Base-by-base conservation (phyloP, 1,139 yeast genomes). In the Saccharomyces hybrid region DNA sequence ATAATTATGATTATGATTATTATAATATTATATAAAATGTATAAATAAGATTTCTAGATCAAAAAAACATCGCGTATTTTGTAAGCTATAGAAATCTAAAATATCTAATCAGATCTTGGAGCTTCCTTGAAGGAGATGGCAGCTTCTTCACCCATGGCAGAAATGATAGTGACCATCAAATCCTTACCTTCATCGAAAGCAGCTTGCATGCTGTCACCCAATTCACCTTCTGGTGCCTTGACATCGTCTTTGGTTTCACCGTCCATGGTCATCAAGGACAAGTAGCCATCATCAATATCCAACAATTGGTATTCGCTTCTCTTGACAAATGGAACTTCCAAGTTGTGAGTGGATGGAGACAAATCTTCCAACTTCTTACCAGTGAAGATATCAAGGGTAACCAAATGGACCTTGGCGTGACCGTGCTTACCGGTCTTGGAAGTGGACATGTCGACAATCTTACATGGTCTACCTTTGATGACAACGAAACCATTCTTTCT, bases 381-480 rank as follows among this genome's bases (percentile, higher is more conserved):
- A 73, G 99, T 93, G 91, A 93, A 93, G 77, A 93, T 91, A 78
- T 93, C 99, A 71, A 87, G 85, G 76, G 98, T 98, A 67, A 93
- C 97, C 81, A 93, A 85, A 81, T 93, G 98, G 78, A 93, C 99
- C 86, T 93, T 93, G 77, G 99, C 99, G 93, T 93, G 99, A 81
- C 99, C 99, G 87, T 93, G 99, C 97, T 93, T 93, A 82, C 99
- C 99, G 71, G 99, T 93, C 88, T 93, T 93, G 74, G 99, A 93
- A 74, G 99, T 93, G 64, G 99, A 93, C 99, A 93, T 93, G 78
- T 93, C 99, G 72, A 93, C 95, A 78, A 93, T 93, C 87, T 93
- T 93, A 85, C 99, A 93, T 77, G 99, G 99, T 85, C 99, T 95
- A 74, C 89, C 83, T 84, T 95, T 95, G 81, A 93, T 93, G 71